Conservation (phyloP, 2,329 filamentous ascomycete species). For the Fusarium keratoplasticum region DNA sequence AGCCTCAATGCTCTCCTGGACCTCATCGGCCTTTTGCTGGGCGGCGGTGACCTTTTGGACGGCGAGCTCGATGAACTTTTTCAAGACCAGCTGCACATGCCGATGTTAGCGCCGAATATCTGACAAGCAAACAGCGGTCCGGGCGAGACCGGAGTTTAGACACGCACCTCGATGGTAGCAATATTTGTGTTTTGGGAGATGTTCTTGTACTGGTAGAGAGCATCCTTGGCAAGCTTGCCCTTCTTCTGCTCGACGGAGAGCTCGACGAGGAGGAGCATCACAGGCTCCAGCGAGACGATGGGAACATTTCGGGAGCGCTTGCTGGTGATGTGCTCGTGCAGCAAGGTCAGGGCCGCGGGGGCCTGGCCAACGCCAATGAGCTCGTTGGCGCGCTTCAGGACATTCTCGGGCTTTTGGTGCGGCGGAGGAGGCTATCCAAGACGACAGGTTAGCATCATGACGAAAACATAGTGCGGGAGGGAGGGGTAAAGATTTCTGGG, state of each 20-base stretch:
- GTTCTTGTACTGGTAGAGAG: slow-evolving; percentile 99
- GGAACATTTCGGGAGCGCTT: slow-evolving; percentile 98
- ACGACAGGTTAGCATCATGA: slow-evolving; percentile 44
- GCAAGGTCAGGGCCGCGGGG: slow-evolving; percentile 89
- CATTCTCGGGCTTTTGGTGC: slow-evolving; percentile 98
- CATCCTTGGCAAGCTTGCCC: slow-evolving; percentile 98
- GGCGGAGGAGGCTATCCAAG: slow-evolving; percentile 84
- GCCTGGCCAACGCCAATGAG: slow-evolving; percentile 97
- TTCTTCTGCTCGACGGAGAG: slow-evolving; percentile 97
- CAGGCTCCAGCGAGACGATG: slow-evolving; percentile 94
- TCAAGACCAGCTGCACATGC: slow-evolving; percentile 79
- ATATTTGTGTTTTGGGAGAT: slow-evolving; percentile 99
- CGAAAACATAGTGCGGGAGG: slow-evolving; percentile 35
- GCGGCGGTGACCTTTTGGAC: slow-evolving; percentile 96
- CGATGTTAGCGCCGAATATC: slow-evolving; percentile 34
- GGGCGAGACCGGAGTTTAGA: not conserved
- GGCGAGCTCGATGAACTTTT: slow-evolving; percentile 97
- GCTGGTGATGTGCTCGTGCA: slow-evolving; percentile 99
- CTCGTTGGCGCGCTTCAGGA: slow-evolving; percentile 97
- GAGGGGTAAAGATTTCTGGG: slow-evolving; percentile 43
- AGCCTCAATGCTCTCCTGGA: slow-evolving; percentile 88
- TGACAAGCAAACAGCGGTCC: slow-evolving; percentile 1
- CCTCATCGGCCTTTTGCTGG: slow-evolving; percentile 94
- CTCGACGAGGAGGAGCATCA: slow-evolving; percentile 98
- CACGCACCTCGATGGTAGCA: slow-evolving; percentile 88